Evolutionary conservation across 306 rosid genomes (phyloP), one percentile per base, ranked within the genome.

Genomic region (Vigna hirtella): DNA sequence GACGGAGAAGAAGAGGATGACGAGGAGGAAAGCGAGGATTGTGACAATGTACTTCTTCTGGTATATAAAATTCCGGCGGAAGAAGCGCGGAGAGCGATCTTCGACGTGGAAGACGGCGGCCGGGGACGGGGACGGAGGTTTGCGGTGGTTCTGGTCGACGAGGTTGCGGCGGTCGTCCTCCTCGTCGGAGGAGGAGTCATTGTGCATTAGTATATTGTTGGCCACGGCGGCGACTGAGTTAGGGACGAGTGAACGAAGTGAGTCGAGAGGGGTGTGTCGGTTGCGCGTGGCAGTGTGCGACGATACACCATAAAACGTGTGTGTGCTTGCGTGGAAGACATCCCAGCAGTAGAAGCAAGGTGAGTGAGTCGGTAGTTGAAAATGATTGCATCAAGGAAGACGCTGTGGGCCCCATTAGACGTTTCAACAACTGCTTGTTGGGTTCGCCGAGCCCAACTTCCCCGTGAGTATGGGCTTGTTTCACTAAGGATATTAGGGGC

Each of bases 141-240:
- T 91, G 32, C 84, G 65, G 20, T 74, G 83, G 86, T 91, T 84
- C 17, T 91, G 96, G 0, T 86, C 85, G 58, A 95, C 87, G 66
- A 95, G 89, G 86, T 76, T 84, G 42, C 79, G 89, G 78, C 85
- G 93, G 58, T 95, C 98, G 42, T 95, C 98, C 26, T 89, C 94
- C 40, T 92, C 98, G 85, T 92, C 98, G 24, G 91, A 87, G 64
- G 97, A 88, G 0, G 89, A 89, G 47, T 86, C 95, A 36, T 91
- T 84, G 24, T 63, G 92, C 84, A 86, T 82, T 62, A 66, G 10
- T 17, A 9, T 66, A 58, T 30, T 16, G 13, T 82, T 45, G 13
- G 89, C 86, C 84, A 79, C 83, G 70, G 70, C 15, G 82, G 80
- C 48, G 20, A 71, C 6, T 48, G 70, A 82, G 71, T 65, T 12